Evolutionary conservation across 2,329 filamentous ascomycete species (phyloP).

Genomic region (Fusarium heterosporum): DNA sequence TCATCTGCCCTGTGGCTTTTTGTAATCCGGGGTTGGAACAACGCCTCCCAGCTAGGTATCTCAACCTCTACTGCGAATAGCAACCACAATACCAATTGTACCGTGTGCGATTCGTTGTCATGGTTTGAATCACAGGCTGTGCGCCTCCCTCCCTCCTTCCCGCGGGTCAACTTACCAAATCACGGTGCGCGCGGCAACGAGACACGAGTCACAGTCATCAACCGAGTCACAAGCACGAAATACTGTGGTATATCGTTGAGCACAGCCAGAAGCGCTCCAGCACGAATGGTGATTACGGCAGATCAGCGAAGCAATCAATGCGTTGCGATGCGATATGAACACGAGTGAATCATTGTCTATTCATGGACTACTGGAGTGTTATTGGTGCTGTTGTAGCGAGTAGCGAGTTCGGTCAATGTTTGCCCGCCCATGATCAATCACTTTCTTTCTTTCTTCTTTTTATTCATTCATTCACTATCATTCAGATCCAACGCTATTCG

Average conservation of each 20-base stretch:
- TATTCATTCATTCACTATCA: conserved; percentile 6
- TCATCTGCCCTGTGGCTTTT: conserved; percentile 26
- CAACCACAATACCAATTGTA: conserved; percentile 24
- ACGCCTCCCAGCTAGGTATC: conserved; percentile 13
- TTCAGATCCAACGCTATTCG: conserved; percentile 14
- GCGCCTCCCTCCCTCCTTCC: conserved; percentile 19
- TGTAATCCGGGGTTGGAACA: conserved; percentile 35
- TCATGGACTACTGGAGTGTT: conserved; percentile 6
- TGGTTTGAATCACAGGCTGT: conserved; percentile 28
- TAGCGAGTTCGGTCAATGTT: conserved; percentile 15
- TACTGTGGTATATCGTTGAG: background rate
- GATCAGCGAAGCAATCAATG: conserved; percentile 30
- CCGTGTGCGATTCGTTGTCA: conserved; percentile 25
- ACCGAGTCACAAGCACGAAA: conserved; percentile 29
- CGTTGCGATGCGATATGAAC: conserved; percentile 20
- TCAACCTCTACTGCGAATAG: conserved; percentile 12
- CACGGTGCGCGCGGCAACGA: conserved; percentile 30
- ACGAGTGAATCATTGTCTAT: conserved; percentile 32
- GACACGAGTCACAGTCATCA: conserved; percentile 37
- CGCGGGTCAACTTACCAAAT: conserved; percentile 27
- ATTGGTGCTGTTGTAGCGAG: conserved; percentile 34
- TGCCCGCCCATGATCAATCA: conserved; percentile 5
- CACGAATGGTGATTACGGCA: conserved; percentile 29
- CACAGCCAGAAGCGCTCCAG: conserved; percentile 23
- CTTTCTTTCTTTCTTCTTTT: background rate